Evolutionary conservation across 495 filamentous ascomycete species (phyloP).

Genomic region (Margaritispora aquatica): DNA sequence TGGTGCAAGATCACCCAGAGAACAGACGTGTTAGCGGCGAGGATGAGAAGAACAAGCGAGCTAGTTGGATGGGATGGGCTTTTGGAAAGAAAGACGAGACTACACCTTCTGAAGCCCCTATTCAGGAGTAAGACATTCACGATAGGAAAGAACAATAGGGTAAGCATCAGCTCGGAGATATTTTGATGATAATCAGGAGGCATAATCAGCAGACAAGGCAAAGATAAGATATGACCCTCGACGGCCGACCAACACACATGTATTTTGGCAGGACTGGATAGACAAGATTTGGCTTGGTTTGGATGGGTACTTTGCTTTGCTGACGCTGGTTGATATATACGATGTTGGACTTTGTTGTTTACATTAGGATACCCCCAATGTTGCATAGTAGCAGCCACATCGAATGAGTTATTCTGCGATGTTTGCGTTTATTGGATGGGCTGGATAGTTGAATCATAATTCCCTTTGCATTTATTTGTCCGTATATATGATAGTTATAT

Average conservation of each 20-base stretch:
- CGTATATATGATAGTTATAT: background rate
- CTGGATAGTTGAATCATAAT: background rate
- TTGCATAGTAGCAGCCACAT: background rate
- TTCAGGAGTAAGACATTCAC: conserved; percentile 15
- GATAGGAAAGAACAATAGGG: too few relatives aligned
- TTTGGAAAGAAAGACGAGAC: conserved; percentile 21
- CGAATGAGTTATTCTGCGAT: background rate
- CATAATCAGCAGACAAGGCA: background rate
- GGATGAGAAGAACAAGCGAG: conserved; percentile 38
- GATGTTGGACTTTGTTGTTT: background rate
- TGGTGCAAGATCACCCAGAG: conserved; percentile 62
- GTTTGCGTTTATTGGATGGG: background rate
- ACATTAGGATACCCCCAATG: background rate
- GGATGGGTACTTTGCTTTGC: too few relatives aligned
- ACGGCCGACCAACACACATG: background rate
- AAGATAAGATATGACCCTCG: background rate
- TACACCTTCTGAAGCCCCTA: conserved; percentile 3
- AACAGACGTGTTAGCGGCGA: conserved; percentile 28
- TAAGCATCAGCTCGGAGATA: too few relatives aligned
- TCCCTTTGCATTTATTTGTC: background rate
- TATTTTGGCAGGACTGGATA: background rate
- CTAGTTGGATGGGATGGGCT: conserved; percentile 52
- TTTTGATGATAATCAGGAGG: background rate
- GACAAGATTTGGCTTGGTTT: background rate
- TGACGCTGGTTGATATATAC: too few relatives aligned